Percentiles rank a stretch among this genome's conserved stretches.
Conservation (phyloP, 768 basidiomycete species). For the Trametes meyenii region DNA sequence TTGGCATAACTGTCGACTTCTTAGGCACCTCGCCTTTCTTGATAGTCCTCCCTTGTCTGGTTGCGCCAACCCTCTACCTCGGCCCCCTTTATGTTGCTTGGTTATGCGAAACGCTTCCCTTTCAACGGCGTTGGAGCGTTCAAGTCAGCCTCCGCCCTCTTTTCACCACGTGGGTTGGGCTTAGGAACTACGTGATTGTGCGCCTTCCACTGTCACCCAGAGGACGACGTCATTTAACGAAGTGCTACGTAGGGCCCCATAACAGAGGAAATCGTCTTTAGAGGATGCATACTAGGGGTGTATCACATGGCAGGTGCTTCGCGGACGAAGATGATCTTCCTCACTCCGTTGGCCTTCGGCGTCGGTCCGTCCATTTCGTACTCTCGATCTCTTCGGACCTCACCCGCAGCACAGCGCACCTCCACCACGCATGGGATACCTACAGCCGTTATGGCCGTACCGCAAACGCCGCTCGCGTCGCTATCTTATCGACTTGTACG, state of each 20-base stretch:
- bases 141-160: slow-evolving; percentile 40
- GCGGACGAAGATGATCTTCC: slow-evolving; percentile 64
- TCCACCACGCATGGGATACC: slow-evolving; percentile 89
- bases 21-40: slow-evolving; percentile 26
- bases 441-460: slow-evolving; percentile 78
- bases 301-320: slow-evolving; percentile 69
- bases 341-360: slow-evolving; percentile 87
- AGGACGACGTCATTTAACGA: neutral
- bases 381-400: neutral
- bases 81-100: slow-evolving; percentile 73
- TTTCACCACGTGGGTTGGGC: slow-evolving; percentile 56
- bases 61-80: slow-evolving; percentile 73
- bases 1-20: slow-evolving; percentile 39
- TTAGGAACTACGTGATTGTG: slow-evolving; percentile 70
- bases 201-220: slow-evolving; percentile 23
- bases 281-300: slow-evolving; percentile 78
- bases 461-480: slow-evolving; percentile 59
- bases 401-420: slow-evolving; percentile 63
- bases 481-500: slow-evolving; percentile 59
- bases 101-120: slow-evolving; percentile 52
- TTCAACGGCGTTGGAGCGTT: slow-evolving; percentile 55
- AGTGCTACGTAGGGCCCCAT: slow-evolving; percentile 70
- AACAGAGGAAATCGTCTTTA: slow-evolving; percentile 92
- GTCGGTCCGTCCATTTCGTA: slow-evolving; percentile 58
- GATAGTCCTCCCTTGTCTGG: slow-evolving; percentile 53